These are phyloP conservation scores for Volvox carteri DNA, from an alignment of 163 green algal species.

Conservation along the genomic window DNA sequence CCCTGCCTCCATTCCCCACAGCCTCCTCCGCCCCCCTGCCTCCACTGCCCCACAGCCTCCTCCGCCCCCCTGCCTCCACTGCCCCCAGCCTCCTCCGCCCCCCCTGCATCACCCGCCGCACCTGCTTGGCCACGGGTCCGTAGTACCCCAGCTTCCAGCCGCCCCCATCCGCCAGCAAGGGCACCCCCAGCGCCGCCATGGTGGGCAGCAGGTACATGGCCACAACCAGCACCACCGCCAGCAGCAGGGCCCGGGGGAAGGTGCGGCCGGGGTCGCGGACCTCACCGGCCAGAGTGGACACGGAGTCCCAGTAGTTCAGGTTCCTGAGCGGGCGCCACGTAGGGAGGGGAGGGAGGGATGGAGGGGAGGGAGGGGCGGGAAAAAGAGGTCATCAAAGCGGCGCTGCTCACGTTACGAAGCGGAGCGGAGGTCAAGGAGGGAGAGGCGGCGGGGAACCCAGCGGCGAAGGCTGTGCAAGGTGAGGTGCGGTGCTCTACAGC, in stretches of 20 bases:
- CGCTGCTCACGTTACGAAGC: too few species aligned
- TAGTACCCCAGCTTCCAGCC: constrained; percentile 94
- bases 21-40: background rate
- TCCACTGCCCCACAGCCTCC: background rate
- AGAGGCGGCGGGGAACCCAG: too few species aligned
- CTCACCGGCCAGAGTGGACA: constrained; percentile 93
- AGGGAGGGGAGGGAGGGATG: background rate
- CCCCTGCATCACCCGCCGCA: constrained; percentile 34
- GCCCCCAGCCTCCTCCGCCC: background rate
- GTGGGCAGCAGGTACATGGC: constrained; percentile 92
- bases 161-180: background rate
- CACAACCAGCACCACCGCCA: constrained; percentile 84
- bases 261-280: constrained; percentile 85
- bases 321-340: constrained; percentile 78
- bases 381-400: too few species aligned
- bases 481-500: too few species aligned
- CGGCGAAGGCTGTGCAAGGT: too few species aligned
- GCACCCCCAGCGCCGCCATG: constrained; percentile 88
- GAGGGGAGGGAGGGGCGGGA: too few species aligned
- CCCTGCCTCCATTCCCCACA: background rate
- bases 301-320: constrained; percentile 97
- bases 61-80: background rate
- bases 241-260: constrained; percentile 90
- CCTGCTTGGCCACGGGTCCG: constrained; percentile 77
- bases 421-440: too few species aligned